Percentiles rank a stretch among this genome's conserved stretches.
phyloP scores from a whole-genome alignment of 1,284 basidiomycete species.

The Rugosomyces carneus region DNA sequence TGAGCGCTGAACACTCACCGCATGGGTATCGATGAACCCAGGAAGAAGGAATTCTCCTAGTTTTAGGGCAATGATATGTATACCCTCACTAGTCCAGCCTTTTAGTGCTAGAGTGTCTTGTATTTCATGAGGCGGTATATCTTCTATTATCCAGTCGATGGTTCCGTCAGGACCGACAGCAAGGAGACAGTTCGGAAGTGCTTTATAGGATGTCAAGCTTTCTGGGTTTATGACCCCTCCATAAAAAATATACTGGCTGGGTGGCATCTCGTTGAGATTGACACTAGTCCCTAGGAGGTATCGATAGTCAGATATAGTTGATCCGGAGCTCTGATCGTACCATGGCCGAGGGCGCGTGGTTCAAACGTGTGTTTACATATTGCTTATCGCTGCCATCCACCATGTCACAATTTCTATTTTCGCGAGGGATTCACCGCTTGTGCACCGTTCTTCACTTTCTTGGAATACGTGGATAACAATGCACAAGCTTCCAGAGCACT shows the following conservation, averaged over 20 bases:
- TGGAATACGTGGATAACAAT: too few species aligned
- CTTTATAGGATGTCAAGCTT: conserved; percentile 46
- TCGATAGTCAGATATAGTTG: too few species aligned
- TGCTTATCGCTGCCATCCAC: too few species aligned
- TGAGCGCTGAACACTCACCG: conserved; percentile 42
- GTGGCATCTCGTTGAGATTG: conserved; percentile 4
- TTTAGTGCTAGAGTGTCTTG: conserved; percentile 39
- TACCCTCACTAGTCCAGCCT: conserved; percentile 22
- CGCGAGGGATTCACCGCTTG: too few species aligned
- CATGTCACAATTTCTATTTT: too few species aligned
- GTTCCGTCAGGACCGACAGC: conserved; percentile 51
- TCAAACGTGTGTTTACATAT: too few species aligned
- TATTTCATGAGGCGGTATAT: conserved; percentile 42
- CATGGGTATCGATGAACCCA: conserved; percentile 89
- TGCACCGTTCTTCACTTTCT: too few species aligned
- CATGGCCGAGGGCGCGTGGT: background rate
- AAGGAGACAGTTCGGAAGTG: conserved; percentile 53
- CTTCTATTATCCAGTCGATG: conserved; percentile 63
- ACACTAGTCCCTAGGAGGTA: too few species aligned
- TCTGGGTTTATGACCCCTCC: conserved; percentile 65
- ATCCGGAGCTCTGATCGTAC: background rate
- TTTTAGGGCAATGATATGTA: conserved; percentile 39
- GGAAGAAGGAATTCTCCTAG: conserved; percentile 81
- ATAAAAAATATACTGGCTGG: conserved; percentile 42
- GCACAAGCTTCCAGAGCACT: too few species aligned